A percentile compares a stretch with the other conserved stretches of the same genome.
These are phyloP conservation scores for Arabis hirsuta DNA, from an alignment of 345 rosid genomes.

Conservation along the genomic window DNA sequence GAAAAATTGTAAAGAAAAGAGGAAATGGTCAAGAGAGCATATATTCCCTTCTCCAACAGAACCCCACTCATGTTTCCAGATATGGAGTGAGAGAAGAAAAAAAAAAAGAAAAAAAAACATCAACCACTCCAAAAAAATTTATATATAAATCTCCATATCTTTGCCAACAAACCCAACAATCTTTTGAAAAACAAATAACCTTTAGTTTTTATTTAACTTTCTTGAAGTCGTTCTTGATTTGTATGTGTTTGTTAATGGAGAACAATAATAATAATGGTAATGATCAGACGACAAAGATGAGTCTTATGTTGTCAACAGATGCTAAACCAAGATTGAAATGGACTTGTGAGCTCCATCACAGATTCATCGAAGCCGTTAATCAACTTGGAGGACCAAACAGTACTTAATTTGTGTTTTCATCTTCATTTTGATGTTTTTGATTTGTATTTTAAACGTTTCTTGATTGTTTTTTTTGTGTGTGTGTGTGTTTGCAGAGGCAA, in stretches of 20 bases:
- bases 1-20: slow-evolving; percentile 44
- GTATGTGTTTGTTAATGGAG: slow-evolving; percentile 44
- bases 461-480: slow-evolving; percentile 28
- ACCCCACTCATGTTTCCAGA: slow-evolving; percentile 81
- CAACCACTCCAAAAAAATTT: slow-evolving; percentile 47
- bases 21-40: slow-evolving; percentile 69
- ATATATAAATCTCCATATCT: slow-evolving; percentile 40
- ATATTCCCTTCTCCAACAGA: slow-evolving; percentile 71
- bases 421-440: slow-evolving; percentile 9
- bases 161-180: slow-evolving; percentile 47
- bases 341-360: slow-evolving; percentile 91
- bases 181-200: slow-evolving; percentile 31
- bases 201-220: slow-evolving; percentile 7
- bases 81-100: slow-evolving; percentile 70
- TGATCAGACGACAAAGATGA: slow-evolving; percentile 58
- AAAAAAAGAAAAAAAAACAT: slow-evolving; percentile 27
- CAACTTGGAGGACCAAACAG: slow-evolving; percentile 95
- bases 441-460: slow-evolving; percentile 10
- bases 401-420: slow-evolving; percentile 40
- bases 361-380: slow-evolving; percentile 75
- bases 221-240: slow-evolving; percentile 26
- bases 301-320: slow-evolving; percentile 79
- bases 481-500: slow-evolving; percentile 67
- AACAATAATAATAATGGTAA: slow-evolving; percentile 24
- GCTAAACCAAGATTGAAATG: slow-evolving; percentile 97